A percentile compares a stretch with the other conserved stretches of the same genome.
phyloP scores from a whole-genome alignment of 1,139 yeast genomes.

The Hansenula lynferdii region DNA sequence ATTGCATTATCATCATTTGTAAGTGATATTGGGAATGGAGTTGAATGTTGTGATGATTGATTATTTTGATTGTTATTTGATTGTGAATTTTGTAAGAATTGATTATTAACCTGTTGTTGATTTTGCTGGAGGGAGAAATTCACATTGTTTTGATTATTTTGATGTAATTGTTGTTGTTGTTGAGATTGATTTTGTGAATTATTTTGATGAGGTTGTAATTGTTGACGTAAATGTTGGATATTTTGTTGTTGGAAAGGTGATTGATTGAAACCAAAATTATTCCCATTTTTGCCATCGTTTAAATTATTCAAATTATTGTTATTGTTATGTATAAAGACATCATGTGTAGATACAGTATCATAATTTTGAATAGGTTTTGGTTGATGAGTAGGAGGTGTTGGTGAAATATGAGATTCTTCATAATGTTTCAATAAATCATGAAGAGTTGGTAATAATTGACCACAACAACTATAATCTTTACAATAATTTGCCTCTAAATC shows the following conservation, averaged over 20 bases:
- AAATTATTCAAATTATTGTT: slow-evolving; percentile 3
- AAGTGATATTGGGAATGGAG: slow-evolving; percentile 19
- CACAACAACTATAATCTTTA: slow-evolving; percentile 95
- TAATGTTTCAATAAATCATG: slow-evolving; percentile 93
- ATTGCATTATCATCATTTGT: slow-evolving; percentile 31
- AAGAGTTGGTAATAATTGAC: slow-evolving; percentile 82
- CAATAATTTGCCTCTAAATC: slow-evolving; percentile 94
- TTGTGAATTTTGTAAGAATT: background rate
- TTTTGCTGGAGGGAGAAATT: too few relatives aligned
- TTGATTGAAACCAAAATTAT: slow-evolving; percentile 2
- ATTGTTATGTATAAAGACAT: slow-evolving; percentile 19
- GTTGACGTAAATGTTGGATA: slow-evolving; percentile 20
- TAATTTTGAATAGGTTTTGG: slow-evolving; percentile 36
- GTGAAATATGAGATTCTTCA: slow-evolving; percentile 92
- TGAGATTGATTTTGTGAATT: slow-evolving; percentile 1
- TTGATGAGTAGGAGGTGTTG: slow-evolving; percentile 52
- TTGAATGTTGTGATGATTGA: slow-evolving; percentile 10
- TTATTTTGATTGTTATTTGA: too few relatives aligned
- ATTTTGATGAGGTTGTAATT: slow-evolving; percentile 20
- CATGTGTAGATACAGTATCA: slow-evolving; percentile 38
- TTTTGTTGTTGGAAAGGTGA: slow-evolving; percentile 13
- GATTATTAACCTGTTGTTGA: slow-evolving; percentile 2
- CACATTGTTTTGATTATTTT: too few relatives aligned
- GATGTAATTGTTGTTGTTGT: background rate
- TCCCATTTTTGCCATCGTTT: background rate